These are phyloP conservation scores for Hamamelis virginiana DNA, from an alignment of 164 flowering plant species.

Conservation along the genomic window DNA sequence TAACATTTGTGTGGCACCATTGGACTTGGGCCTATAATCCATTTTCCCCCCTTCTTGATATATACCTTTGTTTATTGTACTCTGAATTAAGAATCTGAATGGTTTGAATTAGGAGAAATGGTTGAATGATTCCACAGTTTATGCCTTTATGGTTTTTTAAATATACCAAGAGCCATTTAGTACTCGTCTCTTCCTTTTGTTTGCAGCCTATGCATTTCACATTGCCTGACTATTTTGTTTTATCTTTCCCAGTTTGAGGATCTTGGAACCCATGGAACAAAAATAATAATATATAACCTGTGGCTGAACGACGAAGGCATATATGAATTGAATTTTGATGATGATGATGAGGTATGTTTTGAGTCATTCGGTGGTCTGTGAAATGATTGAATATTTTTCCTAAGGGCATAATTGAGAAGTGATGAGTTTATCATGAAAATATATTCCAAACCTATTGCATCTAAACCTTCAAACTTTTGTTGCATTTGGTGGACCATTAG, in stretches of 20 bases:
- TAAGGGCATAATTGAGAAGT: neutral
- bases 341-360: slow-evolving; percentile 69
- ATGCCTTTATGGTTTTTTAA: too few relatives aligned
- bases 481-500: too few relatives aligned
- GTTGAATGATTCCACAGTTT: too few relatives aligned
- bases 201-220: neutral
- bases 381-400: neutral
- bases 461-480: neutral
- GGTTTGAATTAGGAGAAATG: too few relatives aligned
- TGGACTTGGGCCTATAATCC: too few relatives aligned
- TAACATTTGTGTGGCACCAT: too few relatives aligned
- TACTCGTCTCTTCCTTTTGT: neutral
- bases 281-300: slow-evolving; percentile 70
- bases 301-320: slow-evolving; percentile 97
- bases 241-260: slow-evolving; percentile 68
- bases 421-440: neutral
- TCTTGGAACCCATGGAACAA: slow-evolving; percentile 85
- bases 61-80: too few relatives aligned
- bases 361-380: neutral
- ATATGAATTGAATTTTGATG: slow-evolving; percentile 81
- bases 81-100: too few relatives aligned
- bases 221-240: slow-evolving; percentile 9
- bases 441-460: neutral
- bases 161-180: neutral
- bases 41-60: too few relatives aligned